Evolutionary conservation across 495 filamentous ascomycete species (phyloP), one percentile per base, ranked within the genome.

Genomic region (Penicillium pancosmium): DNA sequence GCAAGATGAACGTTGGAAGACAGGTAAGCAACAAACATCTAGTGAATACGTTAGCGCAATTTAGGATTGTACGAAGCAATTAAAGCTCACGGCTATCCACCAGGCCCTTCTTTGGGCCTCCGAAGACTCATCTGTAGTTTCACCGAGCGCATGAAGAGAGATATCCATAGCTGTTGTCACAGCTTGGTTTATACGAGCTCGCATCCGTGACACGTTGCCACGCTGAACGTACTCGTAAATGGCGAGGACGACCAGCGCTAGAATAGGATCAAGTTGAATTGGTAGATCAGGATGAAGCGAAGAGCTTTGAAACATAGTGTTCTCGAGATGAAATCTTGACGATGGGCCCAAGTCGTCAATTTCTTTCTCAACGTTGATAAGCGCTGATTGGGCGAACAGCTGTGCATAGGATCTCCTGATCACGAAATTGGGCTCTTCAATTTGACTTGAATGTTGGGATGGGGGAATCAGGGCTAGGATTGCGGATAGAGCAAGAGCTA

Each of bases 161-260:
- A 82, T 57, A 57, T 75, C 72, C 71, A 80, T 77, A 12, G 80
- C 79, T 11, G 72, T 61, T 9, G 75, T 74, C 23, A 81, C 55
- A 31, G 81, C 80, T 18, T 82, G 76, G 18, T 80, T 78, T 6
- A 77, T 73, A 34, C 80, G 73, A 56, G 74, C 75, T 13, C 76
- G 68, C 80, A 82, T 82, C 54, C 80, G 80, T 25, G 76, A 72
- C 50, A 81, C 61, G 65, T 82, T 84, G 2, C 81, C 81, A 10
- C 81, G 70, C 49, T 85, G 80, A 19, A 73, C 74, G 66, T 82
- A 83, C 65, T 85, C 82, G 59, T 84, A 85, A 1, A 79, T 66
- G 52, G 74, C 77, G 2, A 85, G 71, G 0, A 82, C 54, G 1
- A 79, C 61, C 13, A 84, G 73, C 25, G 82, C 79, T 18, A 84